A percentile compares a stretch with the other conserved stretches of the same genome.
Conservation (phyloP, 2,329 filamentous ascomycete species). For the Lithohypha guttulata region DNA sequence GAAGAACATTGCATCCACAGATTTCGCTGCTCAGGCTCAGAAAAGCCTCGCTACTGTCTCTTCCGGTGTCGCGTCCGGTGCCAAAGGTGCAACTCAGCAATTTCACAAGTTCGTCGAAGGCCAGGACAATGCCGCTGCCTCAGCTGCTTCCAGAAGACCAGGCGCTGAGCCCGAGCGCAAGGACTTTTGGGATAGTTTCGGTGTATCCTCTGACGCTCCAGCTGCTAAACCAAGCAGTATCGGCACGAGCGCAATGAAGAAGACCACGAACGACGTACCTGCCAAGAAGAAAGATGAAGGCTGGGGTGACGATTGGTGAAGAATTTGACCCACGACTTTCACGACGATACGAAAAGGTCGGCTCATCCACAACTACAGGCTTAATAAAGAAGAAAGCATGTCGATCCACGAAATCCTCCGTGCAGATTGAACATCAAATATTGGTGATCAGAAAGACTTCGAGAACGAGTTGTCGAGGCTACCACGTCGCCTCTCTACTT, state of each 20-base stretch:
- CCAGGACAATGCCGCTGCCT: conserved; percentile 32
- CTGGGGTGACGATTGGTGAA: conserved; percentile 45
- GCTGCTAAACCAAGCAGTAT: conserved; percentile 33
- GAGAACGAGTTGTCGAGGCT: too few relatives aligned
- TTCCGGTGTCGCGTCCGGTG: conserved; percentile 54
- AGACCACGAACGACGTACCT: conserved; percentile 25
- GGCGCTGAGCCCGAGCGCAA: conserved; percentile 54
- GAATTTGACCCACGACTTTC: background rate
- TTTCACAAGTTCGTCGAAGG: conserved; percentile 86
- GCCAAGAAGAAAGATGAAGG: conserved; percentile 42
- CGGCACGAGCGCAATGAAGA: conserved; percentile 56
- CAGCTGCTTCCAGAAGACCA: conserved; percentile 20
- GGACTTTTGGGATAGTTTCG: conserved; percentile 86
- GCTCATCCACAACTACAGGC: too few relatives aligned
- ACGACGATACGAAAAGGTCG: background rate
- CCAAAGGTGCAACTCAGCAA: conserved; percentile 63
- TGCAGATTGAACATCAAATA: too few relatives aligned
- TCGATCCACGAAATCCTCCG: too few relatives aligned
- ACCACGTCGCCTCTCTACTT: too few relatives aligned
- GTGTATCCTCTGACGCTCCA: conserved; percentile 20
- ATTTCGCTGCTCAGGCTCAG: conserved; percentile 63
- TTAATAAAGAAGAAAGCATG: too few relatives aligned
- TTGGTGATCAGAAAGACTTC: too few relatives aligned
- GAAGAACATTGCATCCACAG: conserved; percentile 72
- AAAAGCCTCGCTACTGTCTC: conserved; percentile 42